Evolutionary conservation across 768 basidiomycete species (phyloP).

Genomic region (Tephrocybe rancida): DNA sequence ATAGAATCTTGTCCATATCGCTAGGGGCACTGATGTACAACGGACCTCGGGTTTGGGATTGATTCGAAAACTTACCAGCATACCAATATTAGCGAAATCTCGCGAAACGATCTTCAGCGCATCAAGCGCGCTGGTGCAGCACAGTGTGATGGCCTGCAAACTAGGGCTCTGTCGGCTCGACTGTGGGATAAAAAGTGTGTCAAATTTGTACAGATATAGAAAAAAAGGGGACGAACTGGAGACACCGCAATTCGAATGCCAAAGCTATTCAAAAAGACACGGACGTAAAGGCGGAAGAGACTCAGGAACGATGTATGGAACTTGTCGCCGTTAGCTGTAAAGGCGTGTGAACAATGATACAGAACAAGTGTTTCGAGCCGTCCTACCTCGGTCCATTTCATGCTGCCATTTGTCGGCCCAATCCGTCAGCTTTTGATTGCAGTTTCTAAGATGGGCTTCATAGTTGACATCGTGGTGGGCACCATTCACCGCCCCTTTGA

Average conservation of each 20-base stretch:
- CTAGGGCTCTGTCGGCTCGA: conserved; percentile 62
- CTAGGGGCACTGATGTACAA: conserved; percentile 35
- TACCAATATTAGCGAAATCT: conserved; percentile 73
- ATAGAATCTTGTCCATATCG: conserved; percentile 86
- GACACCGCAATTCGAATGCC: conserved; percentile 68
- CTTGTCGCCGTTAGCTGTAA: conserved; percentile 66
- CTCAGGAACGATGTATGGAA: conserved; percentile 79
- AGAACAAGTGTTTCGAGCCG: background rate
- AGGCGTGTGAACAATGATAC: conserved; percentile 4
- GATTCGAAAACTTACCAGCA: conserved; percentile 54
- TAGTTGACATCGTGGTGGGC: conserved; percentile 69
- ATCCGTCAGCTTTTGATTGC: conserved; percentile 69
- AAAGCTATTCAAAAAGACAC: conserved; percentile 84
- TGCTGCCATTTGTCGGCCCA: conserved; percentile 76
- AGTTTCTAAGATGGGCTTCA: conserved; percentile 70
- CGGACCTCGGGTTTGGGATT: background rate
- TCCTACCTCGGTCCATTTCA: conserved; percentile 71
- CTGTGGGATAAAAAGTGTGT: conserved; percentile 28
- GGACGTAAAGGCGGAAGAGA: conserved; percentile 77
- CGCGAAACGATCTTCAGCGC: conserved; percentile 71
- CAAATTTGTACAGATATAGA: background rate
- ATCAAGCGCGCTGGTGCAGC: conserved; percentile 74
- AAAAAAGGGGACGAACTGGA: conserved; percentile 39
- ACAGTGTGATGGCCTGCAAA: conserved; percentile 67
- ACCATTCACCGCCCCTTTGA: conserved; percentile 42